Base-by-base conservation (phyloP, 805 yeast genomes). In the Hanseniaspora nectarophila region DNA sequence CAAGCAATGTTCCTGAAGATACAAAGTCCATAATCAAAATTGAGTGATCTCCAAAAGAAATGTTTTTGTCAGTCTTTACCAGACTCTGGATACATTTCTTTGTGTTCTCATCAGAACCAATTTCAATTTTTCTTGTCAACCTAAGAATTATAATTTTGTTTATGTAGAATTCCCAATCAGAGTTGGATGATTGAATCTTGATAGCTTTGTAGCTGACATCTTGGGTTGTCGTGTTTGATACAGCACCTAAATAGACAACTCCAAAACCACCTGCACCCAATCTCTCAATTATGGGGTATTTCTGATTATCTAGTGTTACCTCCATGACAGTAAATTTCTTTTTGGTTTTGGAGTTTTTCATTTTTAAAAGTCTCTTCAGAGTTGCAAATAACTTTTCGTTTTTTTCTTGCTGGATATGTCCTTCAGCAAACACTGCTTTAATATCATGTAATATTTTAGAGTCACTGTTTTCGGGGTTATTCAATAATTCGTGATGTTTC, bases 251-350 rank as follows among this genome's bases (percentile, higher is more conserved):
- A 61, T 78, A 86, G 0, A 86, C 95, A 1, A 77, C 72, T 0
- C 89, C 94, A 67, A 71, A 81, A 0, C 89, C 92, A n/a, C 95
- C 94, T 59, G 74, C 75, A 0, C 95, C 95, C 12, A 88, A 66
- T 59, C 78, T 76, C 45, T 38, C 31, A 8, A 16, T 13, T 8
- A 46, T 38, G 10, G 23, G 38, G 16, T 8, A 46, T 15, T 31
- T 28, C 29, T 38, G 32, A 70, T 67, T 26, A 73, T 70, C 51
- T 81, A 63, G 54, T 77, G 75, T 56, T 64, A 74, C 4, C 73
- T 65, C 37, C 33, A 42, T 28, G 12, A 28, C 24, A 8, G 24
- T 42, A 12, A 42, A 42, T 70, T 73, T 26, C 68, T 70, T 6
- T 70, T 73, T n/a, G n/a, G 31, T 47, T 35, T 39, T 46, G 3